A percentile compares a stretch with the other conserved stretches of the same genome.
phyloP scores from a whole-genome alignment of 495 filamentous ascomycete genomes.

The Penicillium alfredii region DNA sequence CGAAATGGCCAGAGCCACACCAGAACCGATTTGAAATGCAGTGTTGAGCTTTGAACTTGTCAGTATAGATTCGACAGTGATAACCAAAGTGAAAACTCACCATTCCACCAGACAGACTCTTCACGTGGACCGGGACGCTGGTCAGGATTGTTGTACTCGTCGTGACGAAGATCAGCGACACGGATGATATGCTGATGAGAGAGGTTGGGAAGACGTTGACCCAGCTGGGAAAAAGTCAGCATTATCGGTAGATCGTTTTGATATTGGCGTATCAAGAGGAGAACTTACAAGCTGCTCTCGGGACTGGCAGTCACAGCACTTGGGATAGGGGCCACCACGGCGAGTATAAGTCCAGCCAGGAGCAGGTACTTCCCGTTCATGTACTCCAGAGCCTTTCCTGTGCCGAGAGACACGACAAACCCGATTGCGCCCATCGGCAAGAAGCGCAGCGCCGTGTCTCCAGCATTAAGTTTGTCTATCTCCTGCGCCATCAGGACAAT shows the following conservation, averaged over 20 bases:
- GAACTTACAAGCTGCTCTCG: slow-evolving; percentile 25
- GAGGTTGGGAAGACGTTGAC: slow-evolving; percentile 31
- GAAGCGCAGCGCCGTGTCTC: slow-evolving; percentile 32
- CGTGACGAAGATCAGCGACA: slow-evolving; percentile 34
- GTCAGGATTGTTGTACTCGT: slow-evolving; percentile 33
- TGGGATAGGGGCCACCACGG: slow-evolving; percentile 29
- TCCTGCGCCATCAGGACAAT: slow-evolving; percentile 34
- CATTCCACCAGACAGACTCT: slow-evolving; percentile 33
- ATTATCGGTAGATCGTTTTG: background rate
- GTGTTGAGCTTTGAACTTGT: slow-evolving; percentile 26
- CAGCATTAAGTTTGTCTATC: slow-evolving; percentile 27
- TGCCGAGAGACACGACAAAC: slow-evolving; percentile 31
- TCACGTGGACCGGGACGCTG: slow-evolving; percentile 30
- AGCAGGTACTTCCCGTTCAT: slow-evolving; percentile 34
- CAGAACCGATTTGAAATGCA: slow-evolving; percentile 36
- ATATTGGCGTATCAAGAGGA: background rate
- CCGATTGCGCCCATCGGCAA: slow-evolving; percentile 34
- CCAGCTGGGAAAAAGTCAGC: slow-evolving; percentile 23
- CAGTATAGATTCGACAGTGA: background rate
- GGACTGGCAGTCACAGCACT: slow-evolving; percentile 26
- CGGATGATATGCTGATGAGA: slow-evolving; percentile 35
- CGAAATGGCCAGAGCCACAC: slow-evolving; percentile 32
- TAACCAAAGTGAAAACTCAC: slow-evolving; percentile 6
- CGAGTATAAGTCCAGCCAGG: slow-evolving; percentile 22
- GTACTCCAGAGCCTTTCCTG: slow-evolving; percentile 31